Percentiles rank a stretch among this genome's conserved stretches.
These are phyloP conservation scores for Corchorus olitorius DNA, from an alignment of 345 rosid genomes.

Conservation along the genomic window DNA sequence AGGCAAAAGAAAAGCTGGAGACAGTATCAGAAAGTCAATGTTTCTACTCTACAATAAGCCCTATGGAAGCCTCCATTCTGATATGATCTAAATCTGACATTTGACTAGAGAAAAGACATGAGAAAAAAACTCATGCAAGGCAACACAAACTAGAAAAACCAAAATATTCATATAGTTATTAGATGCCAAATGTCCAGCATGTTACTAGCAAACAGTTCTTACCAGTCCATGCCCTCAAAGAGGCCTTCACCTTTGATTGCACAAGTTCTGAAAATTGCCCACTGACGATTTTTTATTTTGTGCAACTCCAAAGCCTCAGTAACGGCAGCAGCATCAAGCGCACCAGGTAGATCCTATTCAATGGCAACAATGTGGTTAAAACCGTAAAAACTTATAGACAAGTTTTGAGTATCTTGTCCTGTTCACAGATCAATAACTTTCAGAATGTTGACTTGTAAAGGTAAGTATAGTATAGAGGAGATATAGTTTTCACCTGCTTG, in stretches of 20 bases:
- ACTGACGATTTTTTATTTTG: constrained; percentile 62
- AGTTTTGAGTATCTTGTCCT: neutral
- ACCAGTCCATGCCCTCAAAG: constrained; percentile 69
- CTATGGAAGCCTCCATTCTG: neutral
- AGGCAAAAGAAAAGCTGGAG: neutral
- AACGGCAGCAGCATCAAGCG: constrained; percentile 65
- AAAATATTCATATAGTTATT: neutral
- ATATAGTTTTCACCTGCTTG: constrained; percentile 53
- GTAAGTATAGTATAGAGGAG: neutral
- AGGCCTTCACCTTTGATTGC: constrained; percentile 69
- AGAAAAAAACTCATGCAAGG: neutral
- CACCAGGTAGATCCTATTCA: constrained; percentile 71
- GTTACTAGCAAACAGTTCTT: constrained; percentile 9
- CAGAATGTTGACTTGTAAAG: neutral
- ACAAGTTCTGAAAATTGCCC: constrained; percentile 73
- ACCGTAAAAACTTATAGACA: neutral
- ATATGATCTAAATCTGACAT: neutral
- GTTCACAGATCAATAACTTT: neutral
- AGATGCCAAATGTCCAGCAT: neutral
- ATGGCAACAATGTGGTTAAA: neutral
- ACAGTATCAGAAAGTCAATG: neutral
- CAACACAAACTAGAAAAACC: neutral
- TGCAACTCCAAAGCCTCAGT: constrained; percentile 68
- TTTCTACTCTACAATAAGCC: neutral
- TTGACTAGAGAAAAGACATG: neutral